phyloP scores from a whole-genome alignment of 306 rosid species.

The Pterocarpus macrocarpus region DNA sequence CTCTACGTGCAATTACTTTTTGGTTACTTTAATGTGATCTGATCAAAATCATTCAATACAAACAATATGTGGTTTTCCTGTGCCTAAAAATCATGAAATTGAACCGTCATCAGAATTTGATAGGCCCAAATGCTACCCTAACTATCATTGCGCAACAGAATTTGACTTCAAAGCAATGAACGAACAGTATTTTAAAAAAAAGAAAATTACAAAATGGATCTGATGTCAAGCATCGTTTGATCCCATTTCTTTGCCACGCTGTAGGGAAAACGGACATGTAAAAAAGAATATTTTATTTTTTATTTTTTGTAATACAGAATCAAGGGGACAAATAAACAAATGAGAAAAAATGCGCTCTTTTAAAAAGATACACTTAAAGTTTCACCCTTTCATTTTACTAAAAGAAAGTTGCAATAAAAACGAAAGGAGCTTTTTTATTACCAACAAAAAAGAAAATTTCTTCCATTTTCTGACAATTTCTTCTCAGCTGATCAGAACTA shows the following conservation, averaged over 20 bases:
- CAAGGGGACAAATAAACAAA: neutral
- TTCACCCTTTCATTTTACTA: constrained; percentile 28
- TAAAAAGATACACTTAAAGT: constrained; percentile 32
- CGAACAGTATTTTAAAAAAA: neutral
- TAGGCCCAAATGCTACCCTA: constrained; percentile 3
- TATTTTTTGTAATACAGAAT: neutral
- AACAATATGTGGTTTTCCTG: neutral
- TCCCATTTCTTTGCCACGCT: neutral
- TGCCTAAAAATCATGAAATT: neutral
- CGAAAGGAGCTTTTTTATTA: neutral
- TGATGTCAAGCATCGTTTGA: constrained; percentile 5
- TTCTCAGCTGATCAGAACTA: neutral
- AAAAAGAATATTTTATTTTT: neutral
- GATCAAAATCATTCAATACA: neutral
- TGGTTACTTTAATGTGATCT: neutral
- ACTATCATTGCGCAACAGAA: constrained; percentile 35
- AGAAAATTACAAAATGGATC: constrained; percentile 47
- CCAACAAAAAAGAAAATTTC: neutral
- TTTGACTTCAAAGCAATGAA: constrained; percentile 47
- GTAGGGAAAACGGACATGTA: neutral
- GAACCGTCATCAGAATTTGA: neutral
- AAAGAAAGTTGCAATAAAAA: neutral
- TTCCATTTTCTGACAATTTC: constrained; percentile 34
- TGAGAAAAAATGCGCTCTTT: neutral
- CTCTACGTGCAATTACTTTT: neutral